Evolutionary conservation across 768 basidiomycete species (phyloP), one percentile per base, ranked within the genome.

Genomic region (Lactarius psammicola): DNA sequence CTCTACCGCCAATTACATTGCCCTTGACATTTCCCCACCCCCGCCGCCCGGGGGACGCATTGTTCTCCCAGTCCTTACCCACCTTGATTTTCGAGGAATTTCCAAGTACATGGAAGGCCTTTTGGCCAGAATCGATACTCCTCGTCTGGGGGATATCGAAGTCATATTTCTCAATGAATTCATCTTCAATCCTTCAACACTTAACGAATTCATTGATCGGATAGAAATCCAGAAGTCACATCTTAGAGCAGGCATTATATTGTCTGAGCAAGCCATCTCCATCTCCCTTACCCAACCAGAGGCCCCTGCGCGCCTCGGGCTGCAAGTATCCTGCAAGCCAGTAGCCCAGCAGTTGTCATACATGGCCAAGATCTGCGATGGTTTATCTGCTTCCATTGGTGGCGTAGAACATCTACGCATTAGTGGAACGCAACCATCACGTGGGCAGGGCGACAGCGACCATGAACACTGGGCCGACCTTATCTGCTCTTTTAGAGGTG

Each of bases 311-410:
- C 20, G n/a, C 44, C 44, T 46, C 11, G 1, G 23, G 20, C 9
- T 46, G 10, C 44, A 23, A 10, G 9, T 46, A 4, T 20, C 20
- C 3, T 46, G n/a, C 44, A 3, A 46, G n/a, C n/a, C 44, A 46
- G 10, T 46, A 4, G 0, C 20, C 3, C n/a, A 1, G 10, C 3
- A 46, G 44, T 20, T 46, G 0, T 46, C 10, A 3, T 10, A 4
- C 1, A 4, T 46, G n/a, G 10, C 44, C 23, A 0, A 4, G 3
- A 46, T 46, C n/a, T 46, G 44, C 3, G 3, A 46, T 4, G 20
- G 4, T 8, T 8, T 46, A n/a, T 46, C 20, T 11, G 1, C 42
- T 46, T 23, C 10, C 44, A 8, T n/a, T 10, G 3, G 4, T 11
- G 3, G n/a, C 4, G 44, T 46, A 10, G 44, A 46, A 46, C 8